Evolutionary conservation across 2,329 filamentous ascomycete genomes (phyloP), one percentile per base, ranked within the genome.

Genomic region (Aspergillus sp.): DNA sequence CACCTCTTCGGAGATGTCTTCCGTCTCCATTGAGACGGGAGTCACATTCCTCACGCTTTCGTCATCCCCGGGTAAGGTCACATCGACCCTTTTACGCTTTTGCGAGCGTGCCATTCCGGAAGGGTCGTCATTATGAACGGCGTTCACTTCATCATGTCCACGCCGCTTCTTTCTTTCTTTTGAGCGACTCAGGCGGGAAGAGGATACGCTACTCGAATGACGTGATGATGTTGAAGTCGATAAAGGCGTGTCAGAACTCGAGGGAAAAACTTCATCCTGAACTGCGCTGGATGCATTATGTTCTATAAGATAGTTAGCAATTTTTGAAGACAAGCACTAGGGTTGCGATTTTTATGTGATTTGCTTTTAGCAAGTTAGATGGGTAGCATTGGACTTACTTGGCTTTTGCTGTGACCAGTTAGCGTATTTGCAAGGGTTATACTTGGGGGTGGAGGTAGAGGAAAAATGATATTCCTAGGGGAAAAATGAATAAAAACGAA

Each of bases 1-100:
- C 0, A 82, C 80, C 52, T 80, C 78, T 11, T 71, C 75, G 3
- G 78, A 78, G 51, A 80, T 80, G 59, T 80, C 78, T 55, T 80
- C 78, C 24, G 73, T 75, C 45, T 77, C 74, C 16, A 73, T 51
- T n/a, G 70, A 65, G 0, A 67, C 61, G 0, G 71, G 65, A 6
- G 65, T 64, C 32, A 58, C 62, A 39, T 66, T 60, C 42, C 64
- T 58, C 16, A 69, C 59, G 22, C 73, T 67, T n/a, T 67, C 69
- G 26, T 72, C 61, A 12, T 22, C 52, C 26, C 68, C 67, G 1
- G 65, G 52, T 7, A 64, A 61, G 12, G 58, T 46, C 32, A 65
- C 55, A 22, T 67, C 65, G 6, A 64, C 58, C 18, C 65, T 65
- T 56, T 71, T 71, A 4, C 66, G 67, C 50, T 69, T 72, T 9